Evolutionary conservation across 73 alveolate species (phyloP), one percentile per base, ranked within the genome.

Genomic region (Uronychia binucleata): DNA sequence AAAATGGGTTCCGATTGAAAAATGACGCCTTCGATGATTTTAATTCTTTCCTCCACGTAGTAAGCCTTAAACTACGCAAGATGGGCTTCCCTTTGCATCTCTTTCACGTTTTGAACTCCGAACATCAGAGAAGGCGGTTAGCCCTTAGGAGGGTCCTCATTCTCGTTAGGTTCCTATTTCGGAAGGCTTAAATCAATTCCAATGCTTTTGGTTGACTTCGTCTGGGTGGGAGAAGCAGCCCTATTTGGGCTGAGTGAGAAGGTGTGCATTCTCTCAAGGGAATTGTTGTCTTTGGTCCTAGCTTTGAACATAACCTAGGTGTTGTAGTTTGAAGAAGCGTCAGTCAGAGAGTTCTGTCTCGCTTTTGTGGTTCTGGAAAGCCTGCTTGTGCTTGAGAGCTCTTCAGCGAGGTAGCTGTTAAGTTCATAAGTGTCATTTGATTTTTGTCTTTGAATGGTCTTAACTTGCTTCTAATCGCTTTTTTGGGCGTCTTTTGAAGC

Each of bases 261-360:
- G 31, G 90, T 83, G 28, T 83, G 90, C 26, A 83, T 83, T 32
- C 90, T 26, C 74, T 83, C 90, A 31, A 83, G 78, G 25, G 90
- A 83, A 1, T 46, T 46, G 67, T 46, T 46, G n/a, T 46, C 67
- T 11, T 46, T 19, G 5, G 19, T 11, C 5, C 19, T 5, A 11
- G 67, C 67, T 46, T 46, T 46, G 67, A 46, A 46, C 19, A 19
- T 46, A 5, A 46, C 67, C 19, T 5, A 46, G 19, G 67, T 46
- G 67, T 19, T 46, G 67, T 46, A 46, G 19, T 46, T 46, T 46
- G 67, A 46, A 19, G 67, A 19, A 11, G 19, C 67, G 67, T 46
- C 67, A 46, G 67, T 11, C 67, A 46, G 5, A 11, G 67, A 46
- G 19, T 46, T 46, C 19, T 46, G 19, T 46, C 67, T 46, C 5